These are phyloP conservation scores for Begonia masoniana DNA, from an alignment of 306 rosid species.

Conservation along the genomic window DNA sequence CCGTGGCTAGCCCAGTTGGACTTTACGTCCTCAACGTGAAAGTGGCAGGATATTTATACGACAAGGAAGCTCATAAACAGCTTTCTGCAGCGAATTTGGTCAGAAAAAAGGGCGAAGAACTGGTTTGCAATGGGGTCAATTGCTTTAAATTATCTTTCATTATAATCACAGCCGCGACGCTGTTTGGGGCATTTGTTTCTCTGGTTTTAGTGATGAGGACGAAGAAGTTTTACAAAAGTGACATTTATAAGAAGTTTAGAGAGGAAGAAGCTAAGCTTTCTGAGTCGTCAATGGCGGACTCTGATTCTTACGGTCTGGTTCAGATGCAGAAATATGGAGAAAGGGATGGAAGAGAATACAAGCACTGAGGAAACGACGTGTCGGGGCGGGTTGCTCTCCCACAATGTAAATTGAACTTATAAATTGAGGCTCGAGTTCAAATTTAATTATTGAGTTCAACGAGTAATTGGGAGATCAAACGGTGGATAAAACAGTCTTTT, in stretches of 20 bases:
- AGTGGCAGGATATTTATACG: conserved; percentile 29
- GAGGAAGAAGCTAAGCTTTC: conserved; percentile 1
- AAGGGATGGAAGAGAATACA: background rate
- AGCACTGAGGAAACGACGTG: background rate
- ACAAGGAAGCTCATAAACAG: conserved; percentile 25
- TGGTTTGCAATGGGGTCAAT: conserved; percentile 20
- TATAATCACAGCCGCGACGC: conserved; percentile 22
- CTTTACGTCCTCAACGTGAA: conserved; percentile 28
- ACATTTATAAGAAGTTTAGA: conserved; percentile 31
- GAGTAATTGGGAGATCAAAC: no score
- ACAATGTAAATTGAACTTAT: no score
- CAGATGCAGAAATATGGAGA: conserved; percentile 11
- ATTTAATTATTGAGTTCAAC: no score
- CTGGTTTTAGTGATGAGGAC: conserved; percentile 37
- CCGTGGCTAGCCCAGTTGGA: conserved; percentile 53
- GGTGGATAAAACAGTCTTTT: no score
- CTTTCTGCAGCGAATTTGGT: background rate
- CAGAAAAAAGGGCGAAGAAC: conserved; percentile 5
- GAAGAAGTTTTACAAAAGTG: conserved; percentile 28
- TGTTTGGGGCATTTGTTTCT: conserved; percentile 24
- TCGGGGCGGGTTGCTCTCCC: no score
- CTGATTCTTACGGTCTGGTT: no score
- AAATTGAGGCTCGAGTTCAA: no score
- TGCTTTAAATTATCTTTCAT: conserved; percentile 30
- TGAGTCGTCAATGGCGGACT: background rate